Conservation (phyloP, 2,329 filamentous ascomycete species). For the Pseudogymnoascus sp. region DNA sequence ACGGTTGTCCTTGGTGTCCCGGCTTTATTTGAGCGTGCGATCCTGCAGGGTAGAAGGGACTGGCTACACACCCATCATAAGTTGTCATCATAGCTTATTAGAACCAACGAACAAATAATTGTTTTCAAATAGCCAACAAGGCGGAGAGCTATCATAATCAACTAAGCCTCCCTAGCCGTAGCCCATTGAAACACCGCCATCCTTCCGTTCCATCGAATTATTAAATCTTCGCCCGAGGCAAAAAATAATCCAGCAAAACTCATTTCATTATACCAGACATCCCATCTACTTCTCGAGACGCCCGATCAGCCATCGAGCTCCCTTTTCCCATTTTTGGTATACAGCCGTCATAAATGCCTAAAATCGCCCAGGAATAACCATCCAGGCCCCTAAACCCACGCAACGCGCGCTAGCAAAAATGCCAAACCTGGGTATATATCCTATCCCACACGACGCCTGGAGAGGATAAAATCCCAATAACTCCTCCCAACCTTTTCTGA, state of each 20-base stretch:
- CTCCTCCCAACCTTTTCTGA: background rate
- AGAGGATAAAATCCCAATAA: background rate
- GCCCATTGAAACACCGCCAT: background rate
- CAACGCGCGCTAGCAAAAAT: background rate
- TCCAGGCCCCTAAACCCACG: background rate
- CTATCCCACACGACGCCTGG: background rate
- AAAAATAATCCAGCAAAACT: background rate
- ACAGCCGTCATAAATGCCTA: background rate
- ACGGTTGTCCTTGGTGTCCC: background rate
- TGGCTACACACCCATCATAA: background rate
- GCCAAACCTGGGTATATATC: background rate
- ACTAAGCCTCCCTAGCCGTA: background rate
- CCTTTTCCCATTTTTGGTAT: background rate
- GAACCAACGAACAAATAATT: background rate
- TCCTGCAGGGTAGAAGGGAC: background rate
- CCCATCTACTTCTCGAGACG: background rate
- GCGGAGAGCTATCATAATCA: background rate
- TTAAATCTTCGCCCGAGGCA: background rate
- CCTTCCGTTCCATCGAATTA: too few relatives aligned
- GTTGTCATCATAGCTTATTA: background rate
- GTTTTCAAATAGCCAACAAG: background rate
- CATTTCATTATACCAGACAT: background rate
- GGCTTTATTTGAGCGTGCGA: background rate
- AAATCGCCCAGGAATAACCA: background rate
- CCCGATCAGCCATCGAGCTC: background rate